A percentile compares a stretch with the other conserved stretches of the same genome.
These are phyloP conservation scores for Fusarium nodosum DNA, from an alignment of 2,329 filamentous ascomycete species.

Conservation along the genomic window DNA sequence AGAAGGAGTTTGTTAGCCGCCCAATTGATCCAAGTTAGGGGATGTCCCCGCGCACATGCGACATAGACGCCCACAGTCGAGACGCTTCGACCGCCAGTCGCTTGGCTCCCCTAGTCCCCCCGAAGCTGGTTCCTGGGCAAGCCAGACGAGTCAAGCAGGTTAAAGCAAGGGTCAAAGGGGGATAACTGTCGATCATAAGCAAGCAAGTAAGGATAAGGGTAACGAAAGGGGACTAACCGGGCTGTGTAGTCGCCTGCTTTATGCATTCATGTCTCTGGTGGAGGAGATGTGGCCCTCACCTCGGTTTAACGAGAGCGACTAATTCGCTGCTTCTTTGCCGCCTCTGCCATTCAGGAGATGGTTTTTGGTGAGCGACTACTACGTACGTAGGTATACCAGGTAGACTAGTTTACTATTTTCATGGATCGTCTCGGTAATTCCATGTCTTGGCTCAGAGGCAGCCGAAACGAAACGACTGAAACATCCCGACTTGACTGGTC, in stretches of 20 bases:
- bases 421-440: slow-evolving; percentile 17
- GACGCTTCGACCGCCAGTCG: slow-evolving; percentile 44
- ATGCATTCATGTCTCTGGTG: slow-evolving; percentile 14
- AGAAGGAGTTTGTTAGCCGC: slow-evolving; percentile 33
- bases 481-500: slow-evolving; percentile 29
- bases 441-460: slow-evolving; percentile 31
- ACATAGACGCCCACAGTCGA: slow-evolving; percentile 46
- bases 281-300: slow-evolving; percentile 21
- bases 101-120: slow-evolving; percentile 27
- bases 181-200: slow-evolving; percentile 32
- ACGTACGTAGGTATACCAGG: slow-evolving; percentile 7
- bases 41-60: slow-evolving; percentile 39
- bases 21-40: slow-evolving; percentile 11
- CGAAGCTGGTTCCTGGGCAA: slow-evolving; percentile 19
- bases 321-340: slow-evolving; percentile 36
- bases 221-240: not conserved
- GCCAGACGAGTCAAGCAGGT: slow-evolving; percentile 10
- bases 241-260: slow-evolving; percentile 35
- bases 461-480: slow-evolving; percentile 45
- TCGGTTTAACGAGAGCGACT: slow-evolving; percentile 36
- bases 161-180: slow-evolving; percentile 19
- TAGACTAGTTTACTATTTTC: slow-evolving; percentile 26
- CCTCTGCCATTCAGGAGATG: slow-evolving; percentile 40
- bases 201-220: not conserved
- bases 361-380: not conserved